Base-by-base conservation (phyloP, 2,329 filamentous ascomycete species). In the Xylariaceae sp. region DNA sequence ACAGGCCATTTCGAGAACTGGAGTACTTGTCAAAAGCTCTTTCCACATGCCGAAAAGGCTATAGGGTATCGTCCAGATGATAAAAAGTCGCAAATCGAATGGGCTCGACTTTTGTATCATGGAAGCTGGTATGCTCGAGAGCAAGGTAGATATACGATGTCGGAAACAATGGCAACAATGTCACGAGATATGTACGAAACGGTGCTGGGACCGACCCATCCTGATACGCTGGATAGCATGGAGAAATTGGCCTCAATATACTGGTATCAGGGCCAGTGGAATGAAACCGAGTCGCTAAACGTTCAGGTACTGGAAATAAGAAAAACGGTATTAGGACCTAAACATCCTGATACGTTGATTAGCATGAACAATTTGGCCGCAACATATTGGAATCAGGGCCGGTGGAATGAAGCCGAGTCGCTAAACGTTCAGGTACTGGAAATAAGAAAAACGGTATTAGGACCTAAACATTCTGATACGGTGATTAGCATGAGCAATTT, bases 1-100 rank as follows among this genome's bases (percentile, higher is more conserved):
- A 0, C 1, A 1, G 59, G 63, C 39, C 6, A 66, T 0, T 67
- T 68, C 45, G 52, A 67, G 30, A 73, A 69, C 48, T 72, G 67
- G 57, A 26, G 10, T 9, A 21, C 13, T 27, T 54, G 23, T 13
- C 50, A 33, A 10, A 23, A 24, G 18, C 39, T 59, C n/a, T 52
- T 47, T 2, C 57, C 50, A 9, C 54, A 59, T 4, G 32, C 30
- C 11, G 41, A 49, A 24, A 35, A 16, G 42, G 40, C 41, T 2
- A 27, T 40, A 27, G n/a, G 24, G 1, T 47, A 52, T 33, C 15
- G n/a, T 6, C 47, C 39, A 16, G n/a, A 13, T 1, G 36, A 58
- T 13, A 21, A 52, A n/a, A 10, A 46, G 11, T 21, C 24, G n/a
- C 15, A 23, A 37, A n/a, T 10, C 5, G 18, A 24, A 71, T 80